Evolutionary conservation across 169 alveolate species (phyloP).

Genomic region (Eimeria zaria): DNA sequence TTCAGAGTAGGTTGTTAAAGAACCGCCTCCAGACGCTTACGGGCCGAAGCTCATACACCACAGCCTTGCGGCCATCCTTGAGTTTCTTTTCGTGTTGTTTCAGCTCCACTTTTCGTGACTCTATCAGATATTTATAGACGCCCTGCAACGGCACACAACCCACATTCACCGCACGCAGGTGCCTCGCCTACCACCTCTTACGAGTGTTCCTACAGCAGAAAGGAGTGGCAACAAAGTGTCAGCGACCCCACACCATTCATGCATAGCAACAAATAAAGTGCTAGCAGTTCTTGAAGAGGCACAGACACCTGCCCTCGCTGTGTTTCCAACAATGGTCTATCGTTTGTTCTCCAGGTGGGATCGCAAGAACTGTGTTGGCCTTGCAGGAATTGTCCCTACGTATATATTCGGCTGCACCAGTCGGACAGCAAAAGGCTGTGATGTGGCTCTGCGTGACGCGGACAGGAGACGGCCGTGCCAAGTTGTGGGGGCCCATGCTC

Average conservation of each 20-base stretch:
- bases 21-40: slow-evolving; percentile 63
- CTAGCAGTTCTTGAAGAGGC: not conserved
- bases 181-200: not conserved
- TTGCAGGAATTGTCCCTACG: not conserved
- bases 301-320: not conserved
- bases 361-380: not conserved
- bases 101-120: slow-evolving; percentile 62
- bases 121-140: slow-evolving; percentile 49
- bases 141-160: slow-evolving; percentile 57
- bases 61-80: slow-evolving; percentile 56
- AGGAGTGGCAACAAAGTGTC: not conserved
- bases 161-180: not conserved
- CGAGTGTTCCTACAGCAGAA: not conserved
- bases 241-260: too few species aligned
- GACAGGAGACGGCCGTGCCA: slow-evolving; percentile 62
- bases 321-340: not conserved
- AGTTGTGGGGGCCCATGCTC: slow-evolving; percentile 43
- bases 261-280: not conserved
- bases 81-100: slow-evolving; percentile 1
- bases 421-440: slow-evolving; percentile 56
- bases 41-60: slow-evolving; percentile 61
- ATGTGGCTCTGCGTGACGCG: not conserved
- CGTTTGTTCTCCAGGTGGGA: not conserved
- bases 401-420: slow-evolving; percentile 55
- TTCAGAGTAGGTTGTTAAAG: slow-evolving; percentile 32